Evolutionary conservation across 2,329 filamentous ascomycete species (phyloP).

Genomic region (Hymenotorrendiella dingleyae): DNA sequence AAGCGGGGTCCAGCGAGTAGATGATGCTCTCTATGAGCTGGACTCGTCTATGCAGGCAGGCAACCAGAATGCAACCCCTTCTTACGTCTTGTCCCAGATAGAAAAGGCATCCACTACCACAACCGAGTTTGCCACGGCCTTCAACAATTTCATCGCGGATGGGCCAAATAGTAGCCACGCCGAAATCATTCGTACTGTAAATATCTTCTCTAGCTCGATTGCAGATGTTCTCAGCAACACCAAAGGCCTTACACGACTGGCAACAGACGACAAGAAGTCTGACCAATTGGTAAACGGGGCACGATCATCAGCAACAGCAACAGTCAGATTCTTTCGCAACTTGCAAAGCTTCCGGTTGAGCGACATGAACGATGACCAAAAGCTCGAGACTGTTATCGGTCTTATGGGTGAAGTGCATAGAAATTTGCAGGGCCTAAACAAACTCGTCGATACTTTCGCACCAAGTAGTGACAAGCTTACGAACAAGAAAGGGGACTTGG

Average conservation of each 20-base stretch:
- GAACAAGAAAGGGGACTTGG: constrained; percentile 75
- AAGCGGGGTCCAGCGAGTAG: constrained; percentile 85
- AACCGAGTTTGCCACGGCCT: constrained; percentile 95
- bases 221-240: constrained; percentile 94
- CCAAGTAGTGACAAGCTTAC: constrained; percentile 79
- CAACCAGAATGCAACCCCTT: constrained; percentile 93
- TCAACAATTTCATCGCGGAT: constrained; percentile 98
- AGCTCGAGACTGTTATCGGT: constrained; percentile 96
- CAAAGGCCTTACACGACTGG: constrained; percentile 88
- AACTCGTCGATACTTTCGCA: constrained; percentile 85
- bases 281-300: constrained; percentile 80
- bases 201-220: constrained; percentile 81
- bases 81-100: constrained; percentile 92
- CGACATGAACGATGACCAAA: constrained; percentile 82
- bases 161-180: constrained; percentile 85
- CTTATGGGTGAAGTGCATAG: constrained; percentile 95
- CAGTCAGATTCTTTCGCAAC: constrained; percentile 90
- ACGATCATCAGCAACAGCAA: constrained; percentile 76
- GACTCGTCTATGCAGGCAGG: constrained; percentile 98
- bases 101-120: constrained; percentile 93
- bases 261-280: constrained; percentile 90
- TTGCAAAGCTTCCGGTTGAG: constrained; percentile 92
- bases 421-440: constrained; percentile 88
- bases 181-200: constrained; percentile 89
- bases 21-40: constrained; percentile 93